phyloP scores from a whole-genome alignment of 2,329 filamentous ascomycete species.

The Endocalyx cinctus region DNA sequence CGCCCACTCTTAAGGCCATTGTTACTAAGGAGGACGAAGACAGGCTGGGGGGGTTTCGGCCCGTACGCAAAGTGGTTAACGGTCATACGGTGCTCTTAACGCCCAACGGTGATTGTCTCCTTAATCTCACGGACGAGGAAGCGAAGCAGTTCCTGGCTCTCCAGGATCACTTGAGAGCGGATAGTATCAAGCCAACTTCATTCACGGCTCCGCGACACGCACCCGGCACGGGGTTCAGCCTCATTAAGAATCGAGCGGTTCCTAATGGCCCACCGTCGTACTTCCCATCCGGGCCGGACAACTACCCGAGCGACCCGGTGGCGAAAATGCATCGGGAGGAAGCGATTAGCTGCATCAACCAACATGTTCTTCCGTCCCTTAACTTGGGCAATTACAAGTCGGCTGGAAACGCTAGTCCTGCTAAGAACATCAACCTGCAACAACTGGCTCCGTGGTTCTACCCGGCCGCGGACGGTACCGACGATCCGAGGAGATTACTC shows the following conservation, averaged over 20 bases:
- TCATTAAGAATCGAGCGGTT: conserved; percentile 61
- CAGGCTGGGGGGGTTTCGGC: conserved; percentile 49
- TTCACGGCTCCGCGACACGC: conserved; percentile 55
- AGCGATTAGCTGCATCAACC: conserved; percentile 64
- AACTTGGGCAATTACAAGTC: conserved; percentile 46
- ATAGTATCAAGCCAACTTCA: conserved; percentile 47
- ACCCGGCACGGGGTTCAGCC: conserved; percentile 52
- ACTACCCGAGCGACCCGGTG: conserved; percentile 52
- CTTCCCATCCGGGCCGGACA: conserved; percentile 47
- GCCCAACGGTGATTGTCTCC: conserved; percentile 71
- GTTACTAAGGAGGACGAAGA: conserved; percentile 52
- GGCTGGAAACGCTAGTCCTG: conserved; percentile 37
- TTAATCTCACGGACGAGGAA: conserved; percentile 63
- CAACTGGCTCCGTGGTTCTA: conserved; percentile 55
- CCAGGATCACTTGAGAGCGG: conserved; percentile 52
- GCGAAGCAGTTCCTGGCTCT: conserved; percentile 67
- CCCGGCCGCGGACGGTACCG: conserved; percentile 38
- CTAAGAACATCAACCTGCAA: conserved; percentile 46
- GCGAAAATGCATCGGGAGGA: conserved; percentile 64
- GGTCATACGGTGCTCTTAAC: conserved; percentile 68
- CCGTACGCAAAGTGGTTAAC: conserved; percentile 59
- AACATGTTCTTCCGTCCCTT: conserved; percentile 59
- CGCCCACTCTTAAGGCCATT: conserved; percentile 39
- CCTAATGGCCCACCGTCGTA: conserved; percentile 60
- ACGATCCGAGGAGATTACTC: conserved; percentile 29